phyloP scores from a whole-genome alignment of 2,329 filamentous ascomycete genomes.

The Penicillium sp. region DNA sequence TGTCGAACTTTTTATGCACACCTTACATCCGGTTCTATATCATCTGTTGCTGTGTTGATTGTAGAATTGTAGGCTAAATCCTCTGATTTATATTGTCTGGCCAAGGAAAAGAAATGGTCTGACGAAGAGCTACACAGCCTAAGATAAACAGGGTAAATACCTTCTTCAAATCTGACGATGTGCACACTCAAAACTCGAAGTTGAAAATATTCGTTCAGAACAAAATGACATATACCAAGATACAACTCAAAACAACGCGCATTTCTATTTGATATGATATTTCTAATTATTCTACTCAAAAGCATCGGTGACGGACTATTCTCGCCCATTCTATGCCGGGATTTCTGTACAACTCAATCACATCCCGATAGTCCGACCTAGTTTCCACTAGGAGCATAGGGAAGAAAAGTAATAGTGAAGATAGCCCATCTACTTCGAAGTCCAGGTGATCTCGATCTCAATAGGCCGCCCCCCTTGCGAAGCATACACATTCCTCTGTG shows the following conservation, averaged over 20 bases:
- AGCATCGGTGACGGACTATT: neutral
- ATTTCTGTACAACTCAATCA: neutral
- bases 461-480: conserved; percentile 34
- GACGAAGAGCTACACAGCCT: too few species aligned
- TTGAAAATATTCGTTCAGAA: neutral
- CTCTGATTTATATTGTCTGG: too few species aligned
- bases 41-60: neutral
- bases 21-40: neutral
- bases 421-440: conserved; percentile 8
- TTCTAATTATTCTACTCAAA: neutral
- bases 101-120: neutral
- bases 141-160: neutral
- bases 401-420: neutral
- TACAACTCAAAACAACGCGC: neutral
- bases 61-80: neutral
- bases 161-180: neutral
- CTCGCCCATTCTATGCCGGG: neutral
- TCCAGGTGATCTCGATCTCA: conserved; percentile 38
- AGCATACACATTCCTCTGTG: conserved; percentile 37
- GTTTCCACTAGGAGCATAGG: neutral
- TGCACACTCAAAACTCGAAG: neutral
- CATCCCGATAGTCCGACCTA: neutral
- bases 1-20: neutral
- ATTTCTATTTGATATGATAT: neutral
- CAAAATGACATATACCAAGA: neutral